Evolutionary conservation across 2,329 filamentous ascomycete species (phyloP), one percentile per base, ranked within the genome.

Genomic region (Aspergillus intermedius): DNA sequence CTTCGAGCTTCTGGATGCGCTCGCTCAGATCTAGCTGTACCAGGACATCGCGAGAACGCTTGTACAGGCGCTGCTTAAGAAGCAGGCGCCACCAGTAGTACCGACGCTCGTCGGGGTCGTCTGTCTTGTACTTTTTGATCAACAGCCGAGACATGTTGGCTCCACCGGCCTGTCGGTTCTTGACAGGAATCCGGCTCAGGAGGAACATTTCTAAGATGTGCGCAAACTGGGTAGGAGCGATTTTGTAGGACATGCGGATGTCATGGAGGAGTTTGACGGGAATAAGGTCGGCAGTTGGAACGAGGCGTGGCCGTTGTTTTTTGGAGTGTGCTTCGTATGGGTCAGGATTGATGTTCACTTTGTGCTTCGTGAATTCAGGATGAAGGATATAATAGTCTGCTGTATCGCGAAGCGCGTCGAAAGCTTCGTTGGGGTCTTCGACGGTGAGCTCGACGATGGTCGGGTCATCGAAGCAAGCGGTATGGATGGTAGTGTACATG

Each of bases 361-460:
- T 63, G 35, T 71, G 63, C 53, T 76, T 76, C 13, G 70, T 57
- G 43, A 78, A 74, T 50, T 79, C 70, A 5, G 71, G 71, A 47
- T 74, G 75, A 13, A 85, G 73, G 49, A 77, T 73, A 21, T 74
- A 71, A 51, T 82, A 77, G 61, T 85, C 82, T 58, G 78, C 77
- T 51, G 76, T 77, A 61, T 85, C 82, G 49, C 82, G 79, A 56
- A 85, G 77, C 45, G 79, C 79, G 57, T 85, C 82, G 54, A 85
- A 85, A 22, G 75, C 76, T 63, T 84, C 82, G 57, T 82, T 97
- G 0, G 93, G 94, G 53, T 97, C 91, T 70, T 98, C 93, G 5
- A 98, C 84, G 0, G 91, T 94, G 60, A 98, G 80, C 64, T 97
- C 91, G 47, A 82, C 77, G 6, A 90, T 86, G 51, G 84, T 83